Evolutionary conservation across 371 early-diverging fungal genomes (phyloP).

Genomic region (Nematocida homosporus): DNA sequence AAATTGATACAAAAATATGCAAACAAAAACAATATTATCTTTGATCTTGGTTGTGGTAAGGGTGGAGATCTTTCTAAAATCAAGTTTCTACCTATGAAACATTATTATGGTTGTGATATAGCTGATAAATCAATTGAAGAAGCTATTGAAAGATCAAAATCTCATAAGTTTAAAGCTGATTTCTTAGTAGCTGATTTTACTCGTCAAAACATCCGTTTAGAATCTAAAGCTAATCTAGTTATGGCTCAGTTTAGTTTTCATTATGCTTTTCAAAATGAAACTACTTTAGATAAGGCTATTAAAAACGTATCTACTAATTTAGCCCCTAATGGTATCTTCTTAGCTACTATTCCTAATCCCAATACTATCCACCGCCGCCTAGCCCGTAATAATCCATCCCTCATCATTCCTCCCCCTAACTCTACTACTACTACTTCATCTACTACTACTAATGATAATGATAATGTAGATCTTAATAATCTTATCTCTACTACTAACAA

Average conservation of each 20-base stretch:
- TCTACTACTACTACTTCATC: too few species aligned
- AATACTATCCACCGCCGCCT: slow-evolving; percentile 76
- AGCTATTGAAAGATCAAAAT: slow-evolving; percentile 73
- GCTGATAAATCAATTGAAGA: slow-evolving; percentile 83
- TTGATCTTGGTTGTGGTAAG: slow-evolving; percentile 95
- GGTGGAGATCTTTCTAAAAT: slow-evolving; percentile 94
- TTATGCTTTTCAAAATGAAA: slow-evolving; percentile 84
- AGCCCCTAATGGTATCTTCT: slow-evolving; percentile 76
- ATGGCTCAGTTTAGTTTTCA: slow-evolving; percentile 92
- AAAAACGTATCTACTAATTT: slow-evolving; percentile 76
- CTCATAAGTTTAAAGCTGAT: slow-evolving; percentile 68
- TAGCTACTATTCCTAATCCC: slow-evolving; percentile 87
- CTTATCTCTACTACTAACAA: too few species aligned
- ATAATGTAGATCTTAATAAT: too few species aligned
- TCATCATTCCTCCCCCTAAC: too few species aligned
- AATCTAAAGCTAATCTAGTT: slow-evolving; percentile 75
- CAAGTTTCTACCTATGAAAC: slow-evolving; percentile 68
- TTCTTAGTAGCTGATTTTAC: slow-evolving; percentile 79
- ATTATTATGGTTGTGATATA: slow-evolving; percentile 73
- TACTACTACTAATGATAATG: too few species aligned
- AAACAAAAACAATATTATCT: slow-evolving; percentile 51
- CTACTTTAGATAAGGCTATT: slow-evolving; percentile 74
- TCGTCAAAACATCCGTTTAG: slow-evolving; percentile 53
- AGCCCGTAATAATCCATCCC: neutral
- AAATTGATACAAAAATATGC: slow-evolving; percentile 59